phyloP scores from a whole-genome alignment of 2,329 filamentous ascomycete species.

The Fusarium sp. region DNA sequence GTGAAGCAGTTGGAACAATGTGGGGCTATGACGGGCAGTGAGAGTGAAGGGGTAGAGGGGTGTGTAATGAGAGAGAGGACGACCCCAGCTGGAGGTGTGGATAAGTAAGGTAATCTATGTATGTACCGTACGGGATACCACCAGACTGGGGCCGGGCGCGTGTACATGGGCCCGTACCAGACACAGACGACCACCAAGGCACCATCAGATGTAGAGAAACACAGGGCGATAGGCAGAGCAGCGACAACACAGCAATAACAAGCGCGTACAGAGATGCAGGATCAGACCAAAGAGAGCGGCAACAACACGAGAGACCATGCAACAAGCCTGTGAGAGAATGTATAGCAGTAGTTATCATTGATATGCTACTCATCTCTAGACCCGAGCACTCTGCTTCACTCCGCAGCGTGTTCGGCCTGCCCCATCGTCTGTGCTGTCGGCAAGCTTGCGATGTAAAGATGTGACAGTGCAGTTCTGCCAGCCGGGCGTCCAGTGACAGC shows the following conservation, averaged over 20 bases:
- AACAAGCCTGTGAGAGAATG: slow-evolving; percentile 25
- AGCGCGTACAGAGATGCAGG: slow-evolving; percentile 31
- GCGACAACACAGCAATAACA: slow-evolving; percentile 16
- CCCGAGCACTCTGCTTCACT: not conserved
- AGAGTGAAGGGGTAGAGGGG: slow-evolving; percentile 34
- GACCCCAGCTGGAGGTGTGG: slow-evolving; percentile 31
- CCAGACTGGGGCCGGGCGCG: slow-evolving; percentile 37
- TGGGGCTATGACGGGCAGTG: slow-evolving; percentile 33
- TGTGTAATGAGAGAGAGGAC: slow-evolving; percentile 16
- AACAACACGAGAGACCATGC: slow-evolving; percentile 31
- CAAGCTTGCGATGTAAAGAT: slow-evolving; percentile 31
- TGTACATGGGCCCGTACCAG: slow-evolving; percentile 34
- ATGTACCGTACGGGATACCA: slow-evolving; percentile 30
- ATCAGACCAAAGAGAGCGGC: slow-evolving; percentile 22
- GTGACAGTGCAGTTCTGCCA: slow-evolving; percentile 30
- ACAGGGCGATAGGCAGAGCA: slow-evolving; percentile 2
- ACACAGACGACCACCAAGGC: slow-evolving; percentile 14
- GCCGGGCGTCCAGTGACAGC: slow-evolving; percentile 16
- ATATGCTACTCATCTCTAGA: not conserved
- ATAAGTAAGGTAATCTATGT: slow-evolving; percentile 3
- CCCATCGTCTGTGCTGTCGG: slow-evolving; percentile 7
- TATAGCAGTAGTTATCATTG: slow-evolving; percentile 1
- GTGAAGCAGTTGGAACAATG: slow-evolving; percentile 38
- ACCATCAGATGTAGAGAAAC: slow-evolving; percentile 23
- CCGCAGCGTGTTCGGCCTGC: slow-evolving; percentile 7